Evolutionary conservation across 768 basidiomycete species (phyloP).

Genomic region (Chlorophyllum brunneum): DNA sequence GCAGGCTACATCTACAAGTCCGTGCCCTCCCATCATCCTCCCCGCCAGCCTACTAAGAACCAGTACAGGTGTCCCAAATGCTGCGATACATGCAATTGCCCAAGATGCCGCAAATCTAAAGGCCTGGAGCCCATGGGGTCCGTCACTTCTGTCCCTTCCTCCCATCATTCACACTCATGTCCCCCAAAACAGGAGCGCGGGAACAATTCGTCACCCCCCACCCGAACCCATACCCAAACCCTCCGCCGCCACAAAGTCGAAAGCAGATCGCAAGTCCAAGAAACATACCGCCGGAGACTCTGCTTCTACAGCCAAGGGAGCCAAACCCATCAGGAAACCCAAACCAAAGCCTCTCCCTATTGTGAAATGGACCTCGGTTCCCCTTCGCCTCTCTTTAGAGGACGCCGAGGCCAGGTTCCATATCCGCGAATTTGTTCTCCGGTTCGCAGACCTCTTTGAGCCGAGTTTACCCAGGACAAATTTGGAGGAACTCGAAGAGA

Average conservation of each 20-base stretch:
- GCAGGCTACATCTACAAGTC: slow-evolving; percentile 52
- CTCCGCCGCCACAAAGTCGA: slow-evolving; percentile 12
- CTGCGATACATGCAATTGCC: slow-evolving; percentile 63
- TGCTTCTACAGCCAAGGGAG: slow-evolving; percentile 5
- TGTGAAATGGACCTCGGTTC: slow-evolving; percentile 52
- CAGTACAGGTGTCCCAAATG: slow-evolving; percentile 64
- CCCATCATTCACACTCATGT: neutral
- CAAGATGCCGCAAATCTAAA: slow-evolving; percentile 57
- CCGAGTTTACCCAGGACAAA: slow-evolving; percentile 38
- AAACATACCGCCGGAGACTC: slow-evolving; percentile 9
- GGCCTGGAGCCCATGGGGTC: slow-evolving; percentile 61
- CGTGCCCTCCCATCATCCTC: slow-evolving; percentile 9
- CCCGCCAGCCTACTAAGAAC: neutral
- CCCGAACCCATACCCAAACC: slow-evolving; percentile 4
- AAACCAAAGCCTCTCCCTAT: slow-evolving; percentile 37
- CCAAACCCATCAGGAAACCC: slow-evolving; percentile 20
- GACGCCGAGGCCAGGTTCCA: slow-evolving; percentile 60
- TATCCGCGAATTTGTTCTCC: slow-evolving; percentile 70
- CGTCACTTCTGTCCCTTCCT: slow-evolving; percentile 16
- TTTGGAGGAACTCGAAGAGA: slow-evolving; percentile 61
- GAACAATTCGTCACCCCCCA: slow-evolving; percentile 13
- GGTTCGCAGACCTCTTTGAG: slow-evolving; percentile 55
- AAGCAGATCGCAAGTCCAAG: slow-evolving; percentile 14
- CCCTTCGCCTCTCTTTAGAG: slow-evolving; percentile 35
- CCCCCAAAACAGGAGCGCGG: slow-evolving; percentile 14